phyloP scores from a whole-genome alignment of 345 rosid genomes.

The Geranium brycei region DNA sequence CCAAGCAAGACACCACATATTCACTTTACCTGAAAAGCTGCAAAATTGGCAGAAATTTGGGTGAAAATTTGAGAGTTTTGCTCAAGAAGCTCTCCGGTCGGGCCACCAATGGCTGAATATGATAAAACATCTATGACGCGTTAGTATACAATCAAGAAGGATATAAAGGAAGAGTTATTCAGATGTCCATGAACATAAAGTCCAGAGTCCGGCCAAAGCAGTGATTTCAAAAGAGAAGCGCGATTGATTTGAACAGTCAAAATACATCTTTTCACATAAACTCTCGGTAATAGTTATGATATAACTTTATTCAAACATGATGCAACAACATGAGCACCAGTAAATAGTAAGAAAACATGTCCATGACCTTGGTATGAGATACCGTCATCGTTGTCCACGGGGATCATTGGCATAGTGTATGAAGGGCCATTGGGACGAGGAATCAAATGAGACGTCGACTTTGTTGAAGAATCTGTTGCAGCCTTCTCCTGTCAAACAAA shows the following conservation, averaged over 20 bases:
- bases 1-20: neutral
- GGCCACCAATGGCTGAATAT: conserved; percentile 63
- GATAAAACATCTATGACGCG: neutral
- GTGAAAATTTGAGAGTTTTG: conserved; percentile 60
- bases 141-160: conserved; percentile 3
- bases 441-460: conserved; percentile 50
- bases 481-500: conserved; percentile 50
- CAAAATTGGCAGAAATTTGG: conserved; percentile 59
- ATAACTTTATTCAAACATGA: neutral
- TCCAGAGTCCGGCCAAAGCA: no score
- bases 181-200: neutral
- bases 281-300: neutral
- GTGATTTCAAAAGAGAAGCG: no score
- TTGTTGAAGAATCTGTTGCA: conserved; percentile 42
- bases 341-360: neutral
- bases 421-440: conserved; percentile 56
- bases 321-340: neutral
- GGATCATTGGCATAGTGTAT: conserved; percentile 45
- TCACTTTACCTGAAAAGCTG: conserved; percentile 50
- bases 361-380: conserved; percentile 53
- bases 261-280: no score
- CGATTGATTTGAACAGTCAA: no score
- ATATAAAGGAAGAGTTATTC: neutral
- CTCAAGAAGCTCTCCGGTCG: conserved; percentile 61
- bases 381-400: conserved; percentile 62